phyloP scores from a whole-genome alignment of 106 monocot genomes.

The Acanthochlamys bracteata region DNA sequence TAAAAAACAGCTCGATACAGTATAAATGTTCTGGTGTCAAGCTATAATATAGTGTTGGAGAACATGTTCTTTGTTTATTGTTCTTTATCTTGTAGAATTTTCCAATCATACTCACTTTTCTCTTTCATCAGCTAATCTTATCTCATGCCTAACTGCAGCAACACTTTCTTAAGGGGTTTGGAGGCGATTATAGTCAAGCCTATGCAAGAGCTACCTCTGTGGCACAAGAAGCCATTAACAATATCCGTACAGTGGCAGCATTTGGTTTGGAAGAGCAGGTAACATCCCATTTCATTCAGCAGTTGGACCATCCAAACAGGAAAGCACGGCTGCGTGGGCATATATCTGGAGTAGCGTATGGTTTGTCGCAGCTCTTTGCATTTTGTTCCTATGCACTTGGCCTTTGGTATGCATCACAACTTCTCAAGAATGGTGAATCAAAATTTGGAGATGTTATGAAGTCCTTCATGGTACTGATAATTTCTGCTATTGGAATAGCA shows the following conservation, averaged over 20 bases:
- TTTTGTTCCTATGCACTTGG: conserved; percentile 46
- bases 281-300: conserved; percentile 11
- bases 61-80: too few species aligned
- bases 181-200: conserved; percentile 22
- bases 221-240: conserved; percentile 31
- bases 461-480: conserved; percentile 40
- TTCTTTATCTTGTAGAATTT: too few species aligned
- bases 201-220: conserved; percentile 25
- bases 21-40: too few species aligned
- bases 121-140: too few species aligned
- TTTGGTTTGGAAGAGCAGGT: conserved; percentile 22
- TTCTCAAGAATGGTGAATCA: conserved; percentile 24
- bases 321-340: conserved; percentile 22
- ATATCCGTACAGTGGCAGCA: conserved; percentile 29
- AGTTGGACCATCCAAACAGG: conserved; percentile 19
- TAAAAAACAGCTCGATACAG: too few species aligned
- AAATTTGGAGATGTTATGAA: conserved; percentile 33
- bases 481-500: conserved; percentile 35
- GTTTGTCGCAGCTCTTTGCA: conserved; percentile 34
- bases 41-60: too few species aligned
- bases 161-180: conserved; percentile 33
- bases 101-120: too few species aligned
- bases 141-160: too few species aligned
- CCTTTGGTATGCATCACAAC: conserved; percentile 45
- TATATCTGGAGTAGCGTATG: conserved; percentile 35